Evolutionary conservation across 2,329 filamentous ascomycete genomes (phyloP).

Genomic region (Monosporascus sp.): DNA sequence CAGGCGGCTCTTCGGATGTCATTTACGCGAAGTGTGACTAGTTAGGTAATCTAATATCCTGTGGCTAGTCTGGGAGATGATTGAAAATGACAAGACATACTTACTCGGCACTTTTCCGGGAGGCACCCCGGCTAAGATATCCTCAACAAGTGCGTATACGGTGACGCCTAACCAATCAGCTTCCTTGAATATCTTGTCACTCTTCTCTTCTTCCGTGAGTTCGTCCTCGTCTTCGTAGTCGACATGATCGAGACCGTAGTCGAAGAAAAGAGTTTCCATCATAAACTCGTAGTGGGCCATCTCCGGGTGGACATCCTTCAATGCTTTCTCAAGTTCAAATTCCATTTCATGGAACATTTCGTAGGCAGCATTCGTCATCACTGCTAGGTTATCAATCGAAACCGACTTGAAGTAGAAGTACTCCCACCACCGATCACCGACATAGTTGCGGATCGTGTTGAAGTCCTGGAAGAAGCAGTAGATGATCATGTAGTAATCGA

Average conservation of each 20-base stretch:
- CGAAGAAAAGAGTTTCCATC: conserved; percentile 19
- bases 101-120: conserved; percentile 19
- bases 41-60: no score
- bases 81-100: neutral
- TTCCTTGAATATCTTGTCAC: conserved; percentile 21
- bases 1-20: no score
- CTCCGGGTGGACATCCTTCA: conserved; percentile 7
- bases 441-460: conserved; percentile 23
- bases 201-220: conserved; percentile 11
- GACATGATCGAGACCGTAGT: conserved; percentile 21
- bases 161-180: conserved; percentile 22
- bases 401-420: conserved; percentile 22
- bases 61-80: no score
- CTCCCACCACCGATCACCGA: conserved; percentile 27
- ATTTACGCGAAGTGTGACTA: no score
- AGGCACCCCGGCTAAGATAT: conserved; percentile 10
- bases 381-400: conserved; percentile 17
- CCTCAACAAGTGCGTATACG: conserved; percentile 12
- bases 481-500: conserved; percentile 27
- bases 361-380: conserved; percentile 27
- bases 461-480: conserved; percentile 31
- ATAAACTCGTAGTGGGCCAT: conserved; percentile 19
- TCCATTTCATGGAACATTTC: conserved; percentile 26
- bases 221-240: conserved; percentile 18
- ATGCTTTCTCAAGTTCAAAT: conserved; percentile 13